Evolutionary conservation across 441 rosid genomes (phyloP), one percentile per base, ranked within the genome.

Genomic region (Aquilaria agallochum): DNA sequence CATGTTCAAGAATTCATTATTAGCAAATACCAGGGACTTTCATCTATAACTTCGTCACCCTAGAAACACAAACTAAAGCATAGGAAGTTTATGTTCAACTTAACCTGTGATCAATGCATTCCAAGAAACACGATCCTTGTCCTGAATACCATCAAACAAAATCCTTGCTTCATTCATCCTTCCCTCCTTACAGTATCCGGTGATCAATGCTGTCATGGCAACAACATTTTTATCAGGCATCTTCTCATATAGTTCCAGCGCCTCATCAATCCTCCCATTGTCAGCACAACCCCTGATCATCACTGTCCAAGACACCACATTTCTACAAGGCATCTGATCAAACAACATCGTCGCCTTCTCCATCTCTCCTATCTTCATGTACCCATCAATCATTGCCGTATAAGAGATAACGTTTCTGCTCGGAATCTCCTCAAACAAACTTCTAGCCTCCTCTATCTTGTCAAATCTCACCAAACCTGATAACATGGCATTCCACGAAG

Each of bases 361-460:
- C 33, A 63, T 52, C 34, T 72, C 79, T 32, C 71, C 73, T 14
- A 11, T 48, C 67, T 64, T 71, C 48, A 63, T 51, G 59, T 68
- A 65, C 62, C 79, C 79, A 30, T 72, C 74, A 53, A 76, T 55
- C 67, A 76, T 72, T 45, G 74, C 68, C 11, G 77, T 72, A 55
- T 74, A 78, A 61, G 79, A 75, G 42, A 75, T 66, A 33, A 67
- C 67, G 50, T 78, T 70, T 68, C 60, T 75, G 40, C 47, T 51
- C 0, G 67, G 65, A 66, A 68, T 67, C 56, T 59, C 69, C 40
- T 61, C 60, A 50, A 70, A 78, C 9, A 78, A 55, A 33, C 49
- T 40, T 15, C 13, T 66, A 31, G 83, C 83, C 50, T 75, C 56
- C 31, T 55, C 64, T 32, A 78, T 5, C 9, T 63, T 56, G n/a